Base-by-base conservation (phyloP, 768 basidiomycete genomes). In the Termitomyces sp. region DNA sequence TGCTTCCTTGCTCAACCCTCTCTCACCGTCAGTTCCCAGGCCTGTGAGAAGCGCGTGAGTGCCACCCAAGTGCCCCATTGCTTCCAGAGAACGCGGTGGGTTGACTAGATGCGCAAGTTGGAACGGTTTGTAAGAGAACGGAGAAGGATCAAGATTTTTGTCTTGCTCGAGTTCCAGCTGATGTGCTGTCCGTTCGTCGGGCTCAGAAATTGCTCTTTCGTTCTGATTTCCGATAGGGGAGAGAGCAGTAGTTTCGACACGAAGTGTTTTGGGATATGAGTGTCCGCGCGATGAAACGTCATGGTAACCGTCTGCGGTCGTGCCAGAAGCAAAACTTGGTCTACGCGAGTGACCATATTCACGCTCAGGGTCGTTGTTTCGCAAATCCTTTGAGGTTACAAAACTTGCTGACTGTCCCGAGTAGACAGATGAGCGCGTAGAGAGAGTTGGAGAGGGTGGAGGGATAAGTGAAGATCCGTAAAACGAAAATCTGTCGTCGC, bases 41-140 rank as follows among this genome's bases (percentile, higher is more conserved):
- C 92, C 89, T 1, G 74, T 72, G 13, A 96, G 72, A 13, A 98
- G 68, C 8, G 80, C 84, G 0, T 76, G 64, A 8, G 81, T 75
- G 42, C 97, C 97, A 20, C 94, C 95, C 36, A 96, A 77, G 12
- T 71, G 71, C 18, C 76, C 76, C 33, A 99, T 80, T 14, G 78
- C 69, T 2, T 87, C 80, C 12, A 95, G 62, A 61, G 78, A 87
- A 53, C 57, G 57, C 74, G 97, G 98, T 9, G 95, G 94, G 68
- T 98, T 95, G 37, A 98, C 85, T 53, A 97, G 82, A 59, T 85
- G 83, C 1, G 95, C 95, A 16, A 98, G 85, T 50, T 80, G 76
- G 59, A 79, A 82, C 0, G 95, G 92, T 56, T 85, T 86, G 66
- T 87, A 86, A 12, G 67, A 69, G 71, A 96, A 97, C 0, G 93